Conservation (phyloP, 345 rosid species). For the Citrus unshiu region DNA sequence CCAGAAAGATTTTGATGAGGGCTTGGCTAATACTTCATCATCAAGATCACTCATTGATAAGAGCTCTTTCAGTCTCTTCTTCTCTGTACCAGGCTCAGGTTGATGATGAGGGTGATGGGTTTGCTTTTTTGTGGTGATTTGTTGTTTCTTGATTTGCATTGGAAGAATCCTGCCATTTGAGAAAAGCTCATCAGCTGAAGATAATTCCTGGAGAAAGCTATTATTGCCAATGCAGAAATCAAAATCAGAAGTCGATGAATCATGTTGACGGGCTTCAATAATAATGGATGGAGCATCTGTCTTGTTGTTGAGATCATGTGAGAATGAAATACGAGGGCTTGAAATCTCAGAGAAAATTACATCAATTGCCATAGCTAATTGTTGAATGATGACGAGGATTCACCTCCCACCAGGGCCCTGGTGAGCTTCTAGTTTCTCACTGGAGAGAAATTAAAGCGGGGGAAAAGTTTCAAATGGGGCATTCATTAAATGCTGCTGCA, state of each 20-base stretch:
- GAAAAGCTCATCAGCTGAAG: conserved; percentile 89
- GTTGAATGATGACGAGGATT: no score
- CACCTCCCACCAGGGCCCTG: no score
- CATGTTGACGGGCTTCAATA: background rate
- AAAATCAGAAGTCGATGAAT: conserved; percentile 37
- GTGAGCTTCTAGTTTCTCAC: background rate
- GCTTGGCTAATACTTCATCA: conserved; percentile 1
- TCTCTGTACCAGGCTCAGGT: conserved; percentile 32
- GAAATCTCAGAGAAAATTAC: conserved; percentile 61
- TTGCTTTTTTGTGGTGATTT: background rate
- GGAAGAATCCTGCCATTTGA: conserved; percentile 84
- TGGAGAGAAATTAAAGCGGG: conserved; percentile 20
- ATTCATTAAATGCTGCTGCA: conserved; percentile 17
- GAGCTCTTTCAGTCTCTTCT: conserved; percentile 80
- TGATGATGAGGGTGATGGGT: conserved; percentile 16
- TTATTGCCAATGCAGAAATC: conserved; percentile 57
- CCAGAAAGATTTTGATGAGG: conserved; percentile 50
- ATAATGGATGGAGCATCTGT: conserved; percentile 17
- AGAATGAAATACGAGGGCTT: conserved; percentile 65
- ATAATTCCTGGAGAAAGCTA: conserved; percentile 44
- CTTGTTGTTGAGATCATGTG: conserved; percentile 56
- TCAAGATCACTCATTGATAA: conserved; percentile 34
- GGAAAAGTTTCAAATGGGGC: conserved; percentile 22
- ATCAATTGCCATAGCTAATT: conserved; percentile 59
- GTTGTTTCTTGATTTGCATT: conserved; percentile 48